A percentile compares a stretch with the other conserved stretches of the same genome.
Evolutionary conservation across 106 monocot species (phyloP).

Genomic region (Posidonia australis): DNA sequence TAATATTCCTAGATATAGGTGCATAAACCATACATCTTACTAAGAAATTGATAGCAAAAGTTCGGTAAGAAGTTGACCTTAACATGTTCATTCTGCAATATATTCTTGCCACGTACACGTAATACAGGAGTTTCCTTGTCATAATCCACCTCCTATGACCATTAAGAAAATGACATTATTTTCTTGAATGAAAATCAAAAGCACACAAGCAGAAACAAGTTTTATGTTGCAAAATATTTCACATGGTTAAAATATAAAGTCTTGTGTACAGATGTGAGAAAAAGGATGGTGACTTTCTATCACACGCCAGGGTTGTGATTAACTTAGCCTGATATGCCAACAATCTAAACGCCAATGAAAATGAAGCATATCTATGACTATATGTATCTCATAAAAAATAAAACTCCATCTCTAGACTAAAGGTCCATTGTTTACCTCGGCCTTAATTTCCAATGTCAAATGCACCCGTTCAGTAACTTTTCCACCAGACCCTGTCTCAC

Average conservation of each 20-base stretch:
- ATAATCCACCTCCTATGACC: constrained; percentile 62
- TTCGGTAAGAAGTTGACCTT: constrained; percentile 36
- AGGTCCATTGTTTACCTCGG: constrained; percentile 44
- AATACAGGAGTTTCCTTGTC: constrained; percentile 79
- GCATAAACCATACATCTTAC: background rate
- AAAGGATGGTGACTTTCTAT: background rate
- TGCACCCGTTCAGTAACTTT: constrained; percentile 77
- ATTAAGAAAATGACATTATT: background rate
- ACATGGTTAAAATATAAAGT: background rate
- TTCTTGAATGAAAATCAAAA: background rate
- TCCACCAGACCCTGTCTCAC: constrained; percentile 72
- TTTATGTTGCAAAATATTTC: background rate
- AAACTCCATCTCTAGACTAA: background rate
- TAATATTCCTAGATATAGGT: background rate
- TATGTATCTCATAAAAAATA: background rate
- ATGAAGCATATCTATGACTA: background rate
- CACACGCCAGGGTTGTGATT: background rate
- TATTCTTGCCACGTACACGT: constrained; percentile 85
- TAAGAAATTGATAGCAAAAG: background rate
- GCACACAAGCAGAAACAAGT: background rate
- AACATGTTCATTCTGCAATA: constrained; percentile 82
- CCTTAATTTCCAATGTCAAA: constrained; percentile 76
- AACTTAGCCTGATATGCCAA: background rate
- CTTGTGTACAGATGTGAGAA: background rate
- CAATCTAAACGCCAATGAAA: background rate